Conservation (phyloP, 768 basidiomycete species). For the Lentinula sp. region DNA sequence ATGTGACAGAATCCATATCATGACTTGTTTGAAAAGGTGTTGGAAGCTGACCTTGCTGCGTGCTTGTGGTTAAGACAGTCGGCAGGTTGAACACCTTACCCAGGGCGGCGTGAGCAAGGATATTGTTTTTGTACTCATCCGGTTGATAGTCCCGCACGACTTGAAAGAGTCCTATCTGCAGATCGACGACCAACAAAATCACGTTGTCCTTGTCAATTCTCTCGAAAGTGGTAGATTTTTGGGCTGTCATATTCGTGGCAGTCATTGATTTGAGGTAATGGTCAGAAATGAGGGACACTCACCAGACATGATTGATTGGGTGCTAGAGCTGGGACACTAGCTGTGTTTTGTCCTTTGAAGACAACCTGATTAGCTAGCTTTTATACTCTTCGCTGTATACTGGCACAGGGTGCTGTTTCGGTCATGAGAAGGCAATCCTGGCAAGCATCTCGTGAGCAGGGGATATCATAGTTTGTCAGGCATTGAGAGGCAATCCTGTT, state of each 20-base stretch:
- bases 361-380: neutral
- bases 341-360: neutral
- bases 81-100: constrained; percentile 41
- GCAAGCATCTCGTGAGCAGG: neutral
- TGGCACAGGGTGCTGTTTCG: neutral
- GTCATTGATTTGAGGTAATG: too few species aligned
- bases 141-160: constrained; percentile 35
- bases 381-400: neutral
- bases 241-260: too few species aligned
- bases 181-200: constrained; percentile 41
- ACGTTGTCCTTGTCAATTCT: constrained; percentile 39
- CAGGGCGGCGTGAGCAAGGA: constrained; percentile 41
- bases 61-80: constrained; percentile 38
- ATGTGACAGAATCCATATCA: neutral
- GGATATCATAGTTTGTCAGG: too few species aligned
- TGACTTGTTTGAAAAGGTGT: neutral
- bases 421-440: neutral
- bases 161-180: constrained; percentile 42
- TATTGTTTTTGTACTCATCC: constrained; percentile 34
- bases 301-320: too few species aligned
- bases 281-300: too few species aligned
- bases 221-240: neutral
- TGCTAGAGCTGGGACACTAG: neutral
- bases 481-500: too few species aligned
- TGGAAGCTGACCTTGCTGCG: constrained; percentile 29